phyloP scores from a whole-genome alignment of 257 asterid species.

The Salvia rosmarinus region DNA sequence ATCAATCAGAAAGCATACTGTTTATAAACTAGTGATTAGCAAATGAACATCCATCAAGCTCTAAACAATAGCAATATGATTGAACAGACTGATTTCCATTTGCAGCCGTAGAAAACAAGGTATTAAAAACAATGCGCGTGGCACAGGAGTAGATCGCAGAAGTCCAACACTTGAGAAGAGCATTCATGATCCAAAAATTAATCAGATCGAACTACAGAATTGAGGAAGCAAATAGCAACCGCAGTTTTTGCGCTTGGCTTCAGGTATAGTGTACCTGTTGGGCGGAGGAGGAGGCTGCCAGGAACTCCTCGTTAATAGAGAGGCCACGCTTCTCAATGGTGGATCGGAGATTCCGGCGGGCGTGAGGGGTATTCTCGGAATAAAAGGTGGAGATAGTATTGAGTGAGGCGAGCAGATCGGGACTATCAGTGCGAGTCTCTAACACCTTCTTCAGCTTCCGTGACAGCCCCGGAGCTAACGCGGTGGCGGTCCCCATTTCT shows the following conservation, averaged over 20 bases:
- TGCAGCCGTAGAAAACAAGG: slow-evolving; percentile 25
- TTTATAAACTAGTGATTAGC: not conserved
- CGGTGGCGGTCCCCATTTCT: slow-evolving; percentile 85
- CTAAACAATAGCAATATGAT: not conserved
- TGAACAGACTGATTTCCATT: not conserved
- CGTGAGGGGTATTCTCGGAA: slow-evolving; percentile 73
- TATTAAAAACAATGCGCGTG: slow-evolving; percentile 30
- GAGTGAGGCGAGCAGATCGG: slow-evolving; percentile 90
- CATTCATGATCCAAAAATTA: slow-evolving; percentile 19
- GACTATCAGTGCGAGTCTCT: slow-evolving; percentile 87
- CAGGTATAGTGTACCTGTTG: slow-evolving; percentile 61
- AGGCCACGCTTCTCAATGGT: slow-evolving; percentile 91
- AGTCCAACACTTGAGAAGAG: slow-evolving; percentile 24
- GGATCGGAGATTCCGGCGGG: slow-evolving; percentile 94
- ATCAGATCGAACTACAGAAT: slow-evolving; percentile 31
- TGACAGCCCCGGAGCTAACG: slow-evolving; percentile 98
- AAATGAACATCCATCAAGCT: slow-evolving; percentile 28
- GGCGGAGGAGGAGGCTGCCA: slow-evolving; percentile 76
- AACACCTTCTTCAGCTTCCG: slow-evolving; percentile 98
- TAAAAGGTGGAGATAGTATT: slow-evolving; percentile 84
- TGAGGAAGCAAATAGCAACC: slow-evolving; percentile 7
- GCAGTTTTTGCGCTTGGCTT: not conserved
- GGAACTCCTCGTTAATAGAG: slow-evolving; percentile 85
- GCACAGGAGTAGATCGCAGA: slow-evolving; percentile 31
- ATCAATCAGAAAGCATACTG: not conserved